These are phyloP conservation scores for Sphenostylis stenocarpa DNA, from an alignment of 306 rosid genomes.

Conservation along the genomic window DNA sequence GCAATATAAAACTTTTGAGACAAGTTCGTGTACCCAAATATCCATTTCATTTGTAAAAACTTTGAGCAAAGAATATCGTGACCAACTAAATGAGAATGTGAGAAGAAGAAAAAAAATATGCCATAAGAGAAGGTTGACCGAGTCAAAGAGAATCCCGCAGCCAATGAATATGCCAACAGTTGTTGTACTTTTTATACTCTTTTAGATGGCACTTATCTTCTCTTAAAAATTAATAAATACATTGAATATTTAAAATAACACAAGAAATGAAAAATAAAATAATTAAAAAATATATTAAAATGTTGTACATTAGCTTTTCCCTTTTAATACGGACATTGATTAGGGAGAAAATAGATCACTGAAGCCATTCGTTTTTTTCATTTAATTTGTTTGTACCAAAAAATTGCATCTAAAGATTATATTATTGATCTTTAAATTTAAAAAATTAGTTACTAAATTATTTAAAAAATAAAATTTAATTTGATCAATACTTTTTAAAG, in stretches of 20 bases:
- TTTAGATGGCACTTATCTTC: not conserved
- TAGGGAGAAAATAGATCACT: not conserved
- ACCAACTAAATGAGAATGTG: not conserved
- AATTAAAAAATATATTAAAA: not conserved
- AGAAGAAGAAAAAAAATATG: not conserved
- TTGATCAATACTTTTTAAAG: no score
- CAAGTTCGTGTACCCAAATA: no score
- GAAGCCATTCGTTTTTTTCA: not conserved
- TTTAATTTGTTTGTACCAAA: no score
- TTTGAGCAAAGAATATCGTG: not conserved
- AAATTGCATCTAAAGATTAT: no score
- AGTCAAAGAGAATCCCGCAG: constrained; percentile 7
- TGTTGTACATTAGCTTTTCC: not conserved
- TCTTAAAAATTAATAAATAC: not conserved
- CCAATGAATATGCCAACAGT: constrained; percentile 24
- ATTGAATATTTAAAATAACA: not conserved
- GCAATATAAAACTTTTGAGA: no score
- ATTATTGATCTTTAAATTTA: no score
- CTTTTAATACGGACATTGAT: not conserved
- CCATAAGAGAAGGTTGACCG: constrained; percentile 15
- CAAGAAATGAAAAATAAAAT: not conserved
- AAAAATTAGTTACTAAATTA: no score
- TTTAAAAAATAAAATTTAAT: no score
- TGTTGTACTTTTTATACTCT: not conserved
- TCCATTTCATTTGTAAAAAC: no score